Conservation (phyloP, 192 early-diverging fungal species). For the Allomyces macrogynus region DNA sequence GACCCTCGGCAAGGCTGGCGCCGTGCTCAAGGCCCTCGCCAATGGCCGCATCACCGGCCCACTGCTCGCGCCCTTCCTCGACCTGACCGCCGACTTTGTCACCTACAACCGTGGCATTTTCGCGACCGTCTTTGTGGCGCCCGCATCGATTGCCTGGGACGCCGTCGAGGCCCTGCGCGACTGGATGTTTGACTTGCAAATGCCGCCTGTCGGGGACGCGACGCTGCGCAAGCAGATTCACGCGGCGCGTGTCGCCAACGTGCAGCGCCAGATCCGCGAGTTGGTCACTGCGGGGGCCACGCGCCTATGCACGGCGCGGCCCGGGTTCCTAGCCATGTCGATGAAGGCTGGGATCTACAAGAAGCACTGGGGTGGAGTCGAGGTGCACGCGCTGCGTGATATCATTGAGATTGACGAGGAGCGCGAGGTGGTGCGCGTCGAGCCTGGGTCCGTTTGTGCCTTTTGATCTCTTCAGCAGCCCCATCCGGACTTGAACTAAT, state of each 20-base stretch:
- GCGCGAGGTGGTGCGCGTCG: constrained; percentile 10
- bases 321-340: constrained; percentile 11
- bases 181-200: background rate
- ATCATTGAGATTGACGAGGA: constrained; percentile 14
- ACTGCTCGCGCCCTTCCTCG: background rate
- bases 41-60: background rate
- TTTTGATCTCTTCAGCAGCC: background rate
- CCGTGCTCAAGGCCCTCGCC: background rate
- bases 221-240: background rate
- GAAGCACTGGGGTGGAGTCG: constrained; percentile 3
- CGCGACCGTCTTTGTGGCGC: background rate
- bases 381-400: constrained; percentile 8
- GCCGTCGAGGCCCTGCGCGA: background rate
- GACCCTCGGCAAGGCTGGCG: background rate
- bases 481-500: no score
- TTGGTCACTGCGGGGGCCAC: background rate
- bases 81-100: background rate
- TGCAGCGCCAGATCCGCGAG: background rate
- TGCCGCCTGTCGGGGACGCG: background rate
- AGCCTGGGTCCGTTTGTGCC: constrained; percentile 3
- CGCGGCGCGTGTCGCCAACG: background rate
- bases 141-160: background rate
- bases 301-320: constrained; percentile 16
- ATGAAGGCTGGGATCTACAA: constrained; percentile 1
- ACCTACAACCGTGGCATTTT: background rate